Percentiles rank a stretch among this genome's conserved stretches.
These are phyloP conservation scores for Yarrowia alimentaria DNA, from an alignment of 805 yeast species.

Conservation along the genomic window DNA sequence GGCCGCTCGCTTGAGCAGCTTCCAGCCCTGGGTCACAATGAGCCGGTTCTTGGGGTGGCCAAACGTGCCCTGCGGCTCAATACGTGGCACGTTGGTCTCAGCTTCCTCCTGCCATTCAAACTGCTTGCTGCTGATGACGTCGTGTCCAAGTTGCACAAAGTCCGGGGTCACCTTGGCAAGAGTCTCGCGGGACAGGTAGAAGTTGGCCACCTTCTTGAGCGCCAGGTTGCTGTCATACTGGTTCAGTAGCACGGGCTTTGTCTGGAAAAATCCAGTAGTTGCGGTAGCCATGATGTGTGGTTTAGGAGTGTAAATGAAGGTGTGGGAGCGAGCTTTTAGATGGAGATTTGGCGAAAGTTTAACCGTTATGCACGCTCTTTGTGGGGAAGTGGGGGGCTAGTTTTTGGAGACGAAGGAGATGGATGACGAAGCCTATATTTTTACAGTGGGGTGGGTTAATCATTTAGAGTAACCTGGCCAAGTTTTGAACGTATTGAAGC, in stretches of 20 bases:
- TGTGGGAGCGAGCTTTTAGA: too few relatives aligned
- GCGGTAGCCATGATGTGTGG: constrained; percentile 34
- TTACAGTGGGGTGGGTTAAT: too few relatives aligned
- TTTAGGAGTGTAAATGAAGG: too few relatives aligned
- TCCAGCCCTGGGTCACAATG: constrained; percentile 39
- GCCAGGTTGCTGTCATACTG: constrained; percentile 34
- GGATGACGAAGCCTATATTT: too few relatives aligned
- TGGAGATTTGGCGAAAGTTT: too few relatives aligned
- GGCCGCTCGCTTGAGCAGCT: constrained; percentile 33
- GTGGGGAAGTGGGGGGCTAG: too few relatives aligned
- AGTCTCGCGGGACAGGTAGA: constrained; percentile 29
- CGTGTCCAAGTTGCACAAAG: constrained; percentile 33
- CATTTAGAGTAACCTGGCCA: too few relatives aligned
- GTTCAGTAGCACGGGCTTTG: constrained; percentile 34
- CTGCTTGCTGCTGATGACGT: constrained; percentile 33
- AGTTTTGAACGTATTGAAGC: too few relatives aligned
- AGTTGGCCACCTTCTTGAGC: constrained; percentile 33
- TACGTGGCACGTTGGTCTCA: constrained; percentile 36
- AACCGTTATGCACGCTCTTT: too few relatives aligned
- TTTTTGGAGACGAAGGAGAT: too few relatives aligned
- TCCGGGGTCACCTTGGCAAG: constrained; percentile 29
- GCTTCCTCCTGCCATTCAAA: constrained; percentile 38
- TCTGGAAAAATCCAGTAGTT: constrained; percentile 36
- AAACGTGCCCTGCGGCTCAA: constrained; percentile 37
- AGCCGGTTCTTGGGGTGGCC: constrained; percentile 35